phyloP scores from a whole-genome alignment of 306 rosid genomes.

The Myrica gale region DNA sequence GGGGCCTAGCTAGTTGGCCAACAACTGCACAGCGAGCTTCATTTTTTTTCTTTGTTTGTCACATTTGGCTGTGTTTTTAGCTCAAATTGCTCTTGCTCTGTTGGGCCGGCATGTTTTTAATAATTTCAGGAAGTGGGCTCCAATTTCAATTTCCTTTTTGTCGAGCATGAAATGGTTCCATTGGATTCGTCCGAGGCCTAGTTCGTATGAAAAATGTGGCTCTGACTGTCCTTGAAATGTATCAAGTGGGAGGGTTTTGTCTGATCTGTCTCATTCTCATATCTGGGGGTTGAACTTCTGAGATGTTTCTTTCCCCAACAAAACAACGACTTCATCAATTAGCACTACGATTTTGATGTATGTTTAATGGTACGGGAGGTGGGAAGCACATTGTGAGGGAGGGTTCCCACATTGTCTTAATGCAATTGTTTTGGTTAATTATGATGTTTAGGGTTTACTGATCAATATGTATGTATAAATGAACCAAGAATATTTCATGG shows the following conservation, averaged over 20 bases:
- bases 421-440: neutral
- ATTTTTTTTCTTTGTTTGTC: neutral
- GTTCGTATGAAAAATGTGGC: too few species aligned
- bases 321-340: neutral
- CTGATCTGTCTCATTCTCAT: slow-evolving; percentile 12
- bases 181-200: neutral
- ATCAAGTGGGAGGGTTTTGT: slow-evolving; percentile 5
- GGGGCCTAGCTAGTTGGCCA: slow-evolving; percentile 3
- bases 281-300: neutral
- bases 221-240: neutral
- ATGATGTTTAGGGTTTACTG: neutral
- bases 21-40: neutral
- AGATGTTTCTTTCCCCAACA: neutral
- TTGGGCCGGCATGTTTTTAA: slow-evolving; percentile 31
- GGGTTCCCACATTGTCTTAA: neutral
- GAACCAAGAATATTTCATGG: too few species aligned
- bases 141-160: slow-evolving; percentile 29
- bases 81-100: slow-evolving; percentile 19
- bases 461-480: too few species aligned
- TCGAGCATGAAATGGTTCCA: slow-evolving; percentile 16
- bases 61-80: slow-evolving; percentile 12
- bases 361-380: neutral
- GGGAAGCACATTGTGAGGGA: slow-evolving; percentile 1
- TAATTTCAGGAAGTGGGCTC: slow-evolving; percentile 26
- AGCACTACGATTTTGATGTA: neutral